phyloP scores from a whole-genome alignment of 345 rosid species.

The Rhodamnia rubescens region DNA sequence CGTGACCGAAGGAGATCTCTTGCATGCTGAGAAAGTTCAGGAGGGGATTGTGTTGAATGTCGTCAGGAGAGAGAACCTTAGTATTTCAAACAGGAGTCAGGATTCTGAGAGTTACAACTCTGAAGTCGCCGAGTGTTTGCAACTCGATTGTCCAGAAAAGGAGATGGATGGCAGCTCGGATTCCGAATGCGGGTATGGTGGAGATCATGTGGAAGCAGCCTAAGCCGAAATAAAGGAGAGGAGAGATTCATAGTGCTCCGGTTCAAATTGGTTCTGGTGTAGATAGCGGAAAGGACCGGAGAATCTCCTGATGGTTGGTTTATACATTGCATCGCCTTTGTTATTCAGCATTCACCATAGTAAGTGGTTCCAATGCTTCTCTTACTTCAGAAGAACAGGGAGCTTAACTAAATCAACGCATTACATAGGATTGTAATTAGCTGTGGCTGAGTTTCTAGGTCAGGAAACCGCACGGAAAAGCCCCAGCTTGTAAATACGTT shows the following conservation, averaged over 20 bases:
- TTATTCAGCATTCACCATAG: neutral
- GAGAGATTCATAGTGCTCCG: neutral
- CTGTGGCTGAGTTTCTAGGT: neutral
- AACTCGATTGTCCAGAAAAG: constrained; percentile 53
- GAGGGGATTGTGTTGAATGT: constrained; percentile 67
- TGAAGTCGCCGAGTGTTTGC: constrained; percentile 56
- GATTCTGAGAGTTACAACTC: constrained; percentile 17
- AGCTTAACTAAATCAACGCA: neutral
- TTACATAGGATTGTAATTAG: neutral
- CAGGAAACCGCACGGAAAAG: neutral
- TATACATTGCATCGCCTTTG: neutral
- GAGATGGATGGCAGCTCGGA: constrained; percentile 26
- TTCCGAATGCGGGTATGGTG: neutral
- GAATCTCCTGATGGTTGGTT: neutral
- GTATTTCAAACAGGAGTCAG: constrained; percentile 13
- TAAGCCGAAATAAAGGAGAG: neutral
- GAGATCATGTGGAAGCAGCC: neutral
- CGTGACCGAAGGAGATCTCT: constrained; percentile 72
- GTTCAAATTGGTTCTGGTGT: neutral
- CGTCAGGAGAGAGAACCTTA: constrained; percentile 49
- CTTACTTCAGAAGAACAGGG: neutral
- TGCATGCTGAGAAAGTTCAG: constrained; percentile 56
- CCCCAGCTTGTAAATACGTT: neutral
- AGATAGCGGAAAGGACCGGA: neutral
- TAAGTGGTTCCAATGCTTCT: neutral